Base-by-base conservation (phyloP, 495 filamentous ascomycete genomes). In the Hyaloscypha hepaticicola region DNA sequence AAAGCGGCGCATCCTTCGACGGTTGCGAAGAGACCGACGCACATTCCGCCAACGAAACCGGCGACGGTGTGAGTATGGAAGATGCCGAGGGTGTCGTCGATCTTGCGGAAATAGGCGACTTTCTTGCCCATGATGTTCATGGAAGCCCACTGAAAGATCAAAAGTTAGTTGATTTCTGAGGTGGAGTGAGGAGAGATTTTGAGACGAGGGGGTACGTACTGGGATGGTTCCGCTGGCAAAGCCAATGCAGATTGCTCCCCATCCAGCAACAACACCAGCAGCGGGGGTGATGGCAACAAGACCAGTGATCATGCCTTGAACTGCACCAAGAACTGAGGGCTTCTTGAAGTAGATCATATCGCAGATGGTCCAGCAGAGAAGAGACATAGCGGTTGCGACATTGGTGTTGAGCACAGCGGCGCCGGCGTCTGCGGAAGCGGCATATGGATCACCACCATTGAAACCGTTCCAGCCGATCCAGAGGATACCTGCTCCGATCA, bases 381-480 rank as follows among this genome's bases (percentile, higher is more conserved):
- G 72, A 60, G 79, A 82, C 73, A 80, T 79, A 29, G 82, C 81
- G 26, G 82, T 81, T 67, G 75, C 78, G 58, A 84, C 74, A 70
- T 84, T 84, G 55, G 82, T 85, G 69, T 85, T 83, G 34, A 85
- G 76, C 2, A 85, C 82, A 26, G 83, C 83, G 19, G 78, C 82
- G 60, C 83, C 83, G 11, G 82, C 81, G 68, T 84, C 82, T 29
- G 82, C 76, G 64, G 77, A 81, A 9, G 83, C 82, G 19, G 79
- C 73, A 61, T 84, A 84, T 5, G 82, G 82, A 69, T 84, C 83
- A 63, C 82, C 82, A 31, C 82, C 82, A 61, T 85, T 85, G 76
- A 85, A 85, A 48, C 82, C 82, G 72, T 83, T 84, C 82, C 82
- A 85, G 68, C 82, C 81, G 29, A 81, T 73, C 82, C 82, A 85